Percentiles rank a stretch among this genome's conserved stretches.
Evolutionary conservation across 805 yeast species (phyloP).

Genomic region (Teunomyces funiuensis): DNA sequence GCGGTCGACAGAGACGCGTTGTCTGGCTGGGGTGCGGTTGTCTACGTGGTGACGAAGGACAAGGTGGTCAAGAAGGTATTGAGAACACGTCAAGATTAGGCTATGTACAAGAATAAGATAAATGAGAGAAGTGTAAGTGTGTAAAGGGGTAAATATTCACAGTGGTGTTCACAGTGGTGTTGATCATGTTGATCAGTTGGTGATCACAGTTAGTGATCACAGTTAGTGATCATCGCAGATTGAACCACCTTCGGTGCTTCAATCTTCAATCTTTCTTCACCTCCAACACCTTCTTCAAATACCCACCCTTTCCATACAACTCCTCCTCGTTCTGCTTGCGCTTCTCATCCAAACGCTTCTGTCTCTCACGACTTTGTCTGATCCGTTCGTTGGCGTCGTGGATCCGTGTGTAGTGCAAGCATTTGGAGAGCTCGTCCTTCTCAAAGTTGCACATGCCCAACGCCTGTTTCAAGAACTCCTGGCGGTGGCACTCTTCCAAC

Average conservation of each 20-base stretch:
- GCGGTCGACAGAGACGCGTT: conserved; percentile 97
- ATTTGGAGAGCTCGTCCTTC: conserved; percentile 73
- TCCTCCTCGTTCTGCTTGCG: conserved; percentile 72
- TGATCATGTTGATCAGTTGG: too few relatives aligned
- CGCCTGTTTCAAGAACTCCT: conserved; percentile 64
- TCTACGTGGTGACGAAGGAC: conserved; percentile 87
- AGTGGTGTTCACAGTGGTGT: too few relatives aligned
- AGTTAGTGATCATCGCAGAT: too few relatives aligned
- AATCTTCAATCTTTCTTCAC: too few relatives aligned
- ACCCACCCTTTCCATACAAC: conserved; percentile 72
- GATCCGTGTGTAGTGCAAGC: conserved; percentile 77
- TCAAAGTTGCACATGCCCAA: conserved; percentile 84
- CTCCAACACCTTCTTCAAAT: conserved; percentile 64
- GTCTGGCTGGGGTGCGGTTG: conserved; percentile 98
- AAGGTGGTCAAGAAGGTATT: conserved; percentile 83
- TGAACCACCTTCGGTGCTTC: too few relatives aligned
- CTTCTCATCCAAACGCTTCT: conserved; percentile 52
- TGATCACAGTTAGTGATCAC: too few relatives aligned
- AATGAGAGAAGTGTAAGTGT: not conserved
- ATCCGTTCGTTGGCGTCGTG: conserved; percentile 58
- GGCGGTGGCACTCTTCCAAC: conserved; percentile 82
- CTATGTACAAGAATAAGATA: conserved; percentile 4
- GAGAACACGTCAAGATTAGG: conserved; percentile 94
- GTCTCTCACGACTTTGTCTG: conserved; percentile 54
- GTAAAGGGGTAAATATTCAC: not conserved